Evolutionary conservation across 768 basidiomycete genomes (phyloP).

Genomic region (Calocera viscosa): DNA sequence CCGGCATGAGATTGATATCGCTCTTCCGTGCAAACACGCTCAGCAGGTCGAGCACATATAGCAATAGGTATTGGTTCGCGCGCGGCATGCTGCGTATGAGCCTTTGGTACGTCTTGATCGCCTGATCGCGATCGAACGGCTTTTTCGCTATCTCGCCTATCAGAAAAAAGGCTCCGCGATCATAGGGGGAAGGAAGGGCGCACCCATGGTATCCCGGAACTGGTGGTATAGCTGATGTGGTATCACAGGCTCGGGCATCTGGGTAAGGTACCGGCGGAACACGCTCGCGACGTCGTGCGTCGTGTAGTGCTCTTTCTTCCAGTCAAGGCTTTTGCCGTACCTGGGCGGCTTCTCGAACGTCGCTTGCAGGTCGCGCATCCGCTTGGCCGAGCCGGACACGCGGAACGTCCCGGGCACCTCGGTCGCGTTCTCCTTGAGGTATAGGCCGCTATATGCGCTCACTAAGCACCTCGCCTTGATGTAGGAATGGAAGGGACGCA

Average conservation of each 20-base stretch:
- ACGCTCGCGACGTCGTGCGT: conserved; percentile 96
- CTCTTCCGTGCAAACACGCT: conserved; percentile 88
- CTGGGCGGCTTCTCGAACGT: conserved; percentile 82
- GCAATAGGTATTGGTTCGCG: conserved; percentile 86
- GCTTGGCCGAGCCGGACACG: conserved; percentile 85
- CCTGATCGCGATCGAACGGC: conserved; percentile 55
- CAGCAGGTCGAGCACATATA: conserved; percentile 91
- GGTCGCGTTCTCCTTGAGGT: conserved; percentile 91
- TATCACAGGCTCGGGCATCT: conserved; percentile 95
- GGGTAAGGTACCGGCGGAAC: conserved; percentile 86
- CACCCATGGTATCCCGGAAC: conserved; percentile 73
- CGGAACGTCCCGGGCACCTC: conserved; percentile 90
- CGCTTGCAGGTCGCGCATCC: conserved; percentile 90
- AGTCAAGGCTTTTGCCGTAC: conserved; percentile 91
- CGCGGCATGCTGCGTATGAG: conserved; percentile 77
- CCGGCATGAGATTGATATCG: conserved; percentile 91
- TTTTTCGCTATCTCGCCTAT: conserved; percentile 41
- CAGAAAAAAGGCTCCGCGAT: background rate
- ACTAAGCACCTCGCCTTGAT: background rate
- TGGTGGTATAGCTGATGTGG: conserved; percentile 80
- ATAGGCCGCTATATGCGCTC: conserved; percentile 51
- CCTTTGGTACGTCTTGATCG: conserved; percentile 66
- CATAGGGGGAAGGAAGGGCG: conserved; percentile 18
- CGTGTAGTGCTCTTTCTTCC: conserved; percentile 76
- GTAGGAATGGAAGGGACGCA: conserved; percentile 30